Base-by-base conservation (phyloP, 768 basidiomycete genomes). In the Amanita muscaria region DNA sequence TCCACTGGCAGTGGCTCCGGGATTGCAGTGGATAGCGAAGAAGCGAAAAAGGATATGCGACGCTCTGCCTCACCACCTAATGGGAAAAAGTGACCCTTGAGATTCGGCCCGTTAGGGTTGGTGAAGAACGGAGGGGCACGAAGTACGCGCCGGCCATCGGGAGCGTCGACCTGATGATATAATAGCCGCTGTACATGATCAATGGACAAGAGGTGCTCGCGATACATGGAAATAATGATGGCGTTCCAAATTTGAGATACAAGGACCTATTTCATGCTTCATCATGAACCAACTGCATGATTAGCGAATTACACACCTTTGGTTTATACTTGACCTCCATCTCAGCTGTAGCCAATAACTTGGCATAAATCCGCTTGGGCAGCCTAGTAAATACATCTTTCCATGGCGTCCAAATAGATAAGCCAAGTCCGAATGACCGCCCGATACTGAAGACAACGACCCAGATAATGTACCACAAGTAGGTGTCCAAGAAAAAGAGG, bases 241-340 rank as follows among this genome's bases (percentile, higher is more conserved):
- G 96, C 96, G 62, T 99, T 99, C 96, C 96, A 99, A 23, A 99
- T 84, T 67, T 99, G 96, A 15, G 93, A 97, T 31, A 99, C 96
- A 23, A 99, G 77, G 44, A 99, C 83, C 77, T 80, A 42, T 19
- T 10, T 9, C 46, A 32, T 14, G 52, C 8, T 16, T 38, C 15
- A 45, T n/a, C 3, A 24, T 10, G 2, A n/a, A 24, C 38, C 14
- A 8, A 4, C 15, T 10, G 16, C 3, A 18, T 27, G 34, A 21
- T n/a, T n/a, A n/a, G 19, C 35, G 16, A 11, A 23, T 52, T 15
- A 16, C 66, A 36, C 45, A 77, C 90, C 74, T 99, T 99, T 47
- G 96, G 96, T 66, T 98, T 98, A 71, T 98, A 99, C 65, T 97
- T 97, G 64, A 96, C 80, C 61, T 99, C 96, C 96, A 98, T 98